Base-by-base conservation (phyloP, 2,329 filamentous ascomycete genomes). In the Bipolaris bicolor region DNA sequence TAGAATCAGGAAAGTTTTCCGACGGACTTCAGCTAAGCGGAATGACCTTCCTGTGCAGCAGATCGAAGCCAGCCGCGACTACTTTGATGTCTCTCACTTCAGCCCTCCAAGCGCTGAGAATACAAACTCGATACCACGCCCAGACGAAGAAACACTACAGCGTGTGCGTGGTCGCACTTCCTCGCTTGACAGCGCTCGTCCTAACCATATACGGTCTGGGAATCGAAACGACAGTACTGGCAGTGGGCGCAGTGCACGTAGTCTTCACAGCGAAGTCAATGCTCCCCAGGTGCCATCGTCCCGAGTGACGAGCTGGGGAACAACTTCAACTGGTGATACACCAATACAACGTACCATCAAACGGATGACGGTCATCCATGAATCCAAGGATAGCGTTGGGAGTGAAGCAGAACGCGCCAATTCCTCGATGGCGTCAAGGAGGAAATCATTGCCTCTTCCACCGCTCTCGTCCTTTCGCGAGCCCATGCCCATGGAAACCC, bases 251-350 rank as follows among this genome's bases (percentile, higher is more conserved):
- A 70, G 68, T 43, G 67, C 65, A 41, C 64, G 66, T 5, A 73
- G 70, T 50, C 64, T 71, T 7, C 67, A 70, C n/a, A 75, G 72
- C 37, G 71, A 75, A 45, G 52, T 62, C 7, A 81, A 82, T 34
- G 78, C 82, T 63, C 85, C 84, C 1, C 87, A 86, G 59, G 64
- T 86, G 5, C 83, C 66, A 24, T 56, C 56, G 4, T 76, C 73
- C 16, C 68, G 88, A 20, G 85, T 90, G 49, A 90, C 88, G 1
- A 92, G 89, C 71, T 91, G 89, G 89, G 84, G 84, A 4, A 85
- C 86, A 59, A 90, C 88, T 0, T 85, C 84, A 1, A 80, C 81
- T 1, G 82, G 82, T 55, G 86, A 84, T 2, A 82, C 84, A 2
- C 75, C 81, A 5, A 85, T 71, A 57, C 81, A 78, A 57, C 79